A percentile compares a stretch with the other conserved stretches of the same genome.
Conservation (phyloP, 257 asterid species). For the Primulina tabacum region DNA sequence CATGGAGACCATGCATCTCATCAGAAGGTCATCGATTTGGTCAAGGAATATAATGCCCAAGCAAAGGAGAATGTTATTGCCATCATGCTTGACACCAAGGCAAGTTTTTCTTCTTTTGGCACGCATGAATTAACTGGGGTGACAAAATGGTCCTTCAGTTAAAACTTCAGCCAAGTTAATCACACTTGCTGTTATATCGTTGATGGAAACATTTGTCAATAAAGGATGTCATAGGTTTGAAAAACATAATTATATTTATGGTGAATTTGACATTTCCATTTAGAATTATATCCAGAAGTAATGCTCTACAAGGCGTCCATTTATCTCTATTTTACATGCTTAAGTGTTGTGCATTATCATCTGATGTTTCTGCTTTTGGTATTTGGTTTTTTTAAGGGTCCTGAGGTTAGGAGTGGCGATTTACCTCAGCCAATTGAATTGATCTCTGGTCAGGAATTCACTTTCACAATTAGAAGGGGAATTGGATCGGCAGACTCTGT, state of each 20-base stretch:
- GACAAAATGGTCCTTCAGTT: neutral
- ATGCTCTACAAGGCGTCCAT: neutral
- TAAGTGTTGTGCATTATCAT: too few species aligned
- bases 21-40: conserved; percentile 95
- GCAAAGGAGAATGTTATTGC: conserved; percentile 91
- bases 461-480: conserved; percentile 93
- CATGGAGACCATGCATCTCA: conserved; percentile 99
- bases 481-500: conserved; percentile 87
- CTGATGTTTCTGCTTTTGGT: too few species aligned
- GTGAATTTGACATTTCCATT: neutral
- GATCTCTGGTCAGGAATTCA: conserved; percentile 81
- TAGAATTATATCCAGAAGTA: neutral
- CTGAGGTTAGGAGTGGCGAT: conserved; percentile 99
- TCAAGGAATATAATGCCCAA: conserved; percentile 87
- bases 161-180: conserved; percentile 13
- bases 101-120: conserved; percentile 29
- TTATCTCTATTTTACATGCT: too few species aligned
- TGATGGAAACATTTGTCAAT: conserved; percentile 3
- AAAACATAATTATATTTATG: neutral
- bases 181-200: conserved; percentile 5
- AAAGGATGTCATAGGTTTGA: conserved; percentile 4
- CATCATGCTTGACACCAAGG: conserved; percentile 99
- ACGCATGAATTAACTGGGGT: neutral
- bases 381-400: conserved; percentile 65
- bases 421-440: conserved; percentile 89